Evolutionary conservation across 1,139 yeast genomes (phyloP).

Genomic region (Hyphopichia fennica): DNA sequence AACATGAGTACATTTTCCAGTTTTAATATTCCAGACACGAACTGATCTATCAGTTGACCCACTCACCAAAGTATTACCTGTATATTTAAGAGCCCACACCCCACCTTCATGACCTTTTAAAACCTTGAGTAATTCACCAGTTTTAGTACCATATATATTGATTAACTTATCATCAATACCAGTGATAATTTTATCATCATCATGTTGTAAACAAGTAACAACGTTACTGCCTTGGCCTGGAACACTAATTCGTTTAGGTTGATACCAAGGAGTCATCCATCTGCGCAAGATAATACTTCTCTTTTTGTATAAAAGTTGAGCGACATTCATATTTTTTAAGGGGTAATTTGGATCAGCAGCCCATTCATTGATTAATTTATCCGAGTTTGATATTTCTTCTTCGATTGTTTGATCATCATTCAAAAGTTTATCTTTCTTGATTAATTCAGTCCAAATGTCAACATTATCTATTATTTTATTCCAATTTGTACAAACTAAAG

Average conservation of each 20-base stretch:
- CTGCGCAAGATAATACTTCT: conserved; percentile 64
- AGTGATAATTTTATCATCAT: conserved; percentile 85
- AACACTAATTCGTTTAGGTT: conserved; percentile 69
- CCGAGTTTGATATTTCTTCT: conserved; percentile 31
- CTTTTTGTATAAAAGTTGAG: conserved; percentile 64
- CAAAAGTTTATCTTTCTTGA: conserved; percentile 55
- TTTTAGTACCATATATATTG: conserved; percentile 74
- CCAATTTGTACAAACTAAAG: conserved; percentile 75
- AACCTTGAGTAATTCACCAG: conserved; percentile 68
- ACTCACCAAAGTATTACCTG: conserved; percentile 78
- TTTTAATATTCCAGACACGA: conserved; percentile 81
- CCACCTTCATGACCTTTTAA: conserved; percentile 94
- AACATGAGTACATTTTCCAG: conserved; percentile 78
- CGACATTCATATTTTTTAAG: conserved; percentile 25
- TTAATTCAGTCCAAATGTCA: conserved; percentile 57
- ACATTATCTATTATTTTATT: conserved; percentile 58
- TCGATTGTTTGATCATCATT: conserved; percentile 35
- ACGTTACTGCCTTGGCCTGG: conserved; percentile 74
- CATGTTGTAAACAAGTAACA: conserved; percentile 92
- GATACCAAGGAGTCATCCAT: conserved; percentile 80
- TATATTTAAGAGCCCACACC: conserved; percentile 95
- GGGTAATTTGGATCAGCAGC: conserved; percentile 14
- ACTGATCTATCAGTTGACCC: conserved; percentile 91
- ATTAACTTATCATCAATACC: conserved; percentile 90
- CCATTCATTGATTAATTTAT: conserved; percentile 35